Conservation (phyloP, 805 yeast genomes). For the Yamadazyma sp. region DNA sequence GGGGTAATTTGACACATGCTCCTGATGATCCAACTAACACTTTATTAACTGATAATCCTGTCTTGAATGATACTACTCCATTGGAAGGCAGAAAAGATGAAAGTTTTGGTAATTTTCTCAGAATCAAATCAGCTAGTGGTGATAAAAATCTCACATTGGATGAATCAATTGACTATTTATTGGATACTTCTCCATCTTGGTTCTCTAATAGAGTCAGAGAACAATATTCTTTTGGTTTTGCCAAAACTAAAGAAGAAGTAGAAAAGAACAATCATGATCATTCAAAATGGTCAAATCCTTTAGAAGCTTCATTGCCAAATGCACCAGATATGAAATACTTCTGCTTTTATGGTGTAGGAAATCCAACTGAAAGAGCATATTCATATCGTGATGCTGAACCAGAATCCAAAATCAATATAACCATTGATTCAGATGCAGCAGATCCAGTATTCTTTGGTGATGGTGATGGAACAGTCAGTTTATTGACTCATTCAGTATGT, state of each 20-base stretch:
- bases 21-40: constrained; percentile 64
- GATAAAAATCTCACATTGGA: constrained; percentile 58
- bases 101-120: constrained; percentile 66
- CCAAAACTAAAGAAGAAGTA: constrained; percentile 59
- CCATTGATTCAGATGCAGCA: constrained; percentile 63
- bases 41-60: constrained; percentile 17
- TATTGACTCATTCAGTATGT: constrained; percentile 84
- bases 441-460: constrained; percentile 78
- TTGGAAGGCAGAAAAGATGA: constrained; percentile 29
- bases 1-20: constrained; percentile 72
- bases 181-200: constrained; percentile 74
- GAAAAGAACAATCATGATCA: constrained; percentile 63
- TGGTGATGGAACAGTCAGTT: constrained; percentile 94
- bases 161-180: constrained; percentile 64
- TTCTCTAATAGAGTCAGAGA: constrained; percentile 59
- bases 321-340: constrained; percentile 90
- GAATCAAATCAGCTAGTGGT: constrained; percentile 44
- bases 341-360: constrained; percentile 95
- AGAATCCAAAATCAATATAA: constrained; percentile 54
- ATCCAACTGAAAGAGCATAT: constrained; percentile 93
- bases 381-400: constrained; percentile 66
- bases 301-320: constrained; percentile 86
- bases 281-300: constrained; percentile 89
- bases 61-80: constrained; percentile 14
- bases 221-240: constrained; percentile 78